Evolutionary conservation across 2,329 filamentous ascomycete species (phyloP), one percentile per base, ranked within the genome.

Genomic region (Trichoderma aggressivum): DNA sequence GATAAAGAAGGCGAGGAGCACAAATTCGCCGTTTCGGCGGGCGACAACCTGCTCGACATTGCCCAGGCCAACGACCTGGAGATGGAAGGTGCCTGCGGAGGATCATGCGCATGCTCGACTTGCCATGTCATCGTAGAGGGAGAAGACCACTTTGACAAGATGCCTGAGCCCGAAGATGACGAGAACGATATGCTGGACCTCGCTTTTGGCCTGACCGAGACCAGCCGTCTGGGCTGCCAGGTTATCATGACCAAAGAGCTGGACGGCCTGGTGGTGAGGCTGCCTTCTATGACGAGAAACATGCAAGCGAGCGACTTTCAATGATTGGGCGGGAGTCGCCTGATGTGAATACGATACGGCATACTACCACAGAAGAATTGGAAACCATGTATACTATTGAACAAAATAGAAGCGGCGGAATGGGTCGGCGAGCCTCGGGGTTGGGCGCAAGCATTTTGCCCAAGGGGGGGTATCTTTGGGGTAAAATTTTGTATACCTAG

Each of bases 51-150:
- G 68, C 87, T 99, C 69, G 95, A 98, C 78, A 95, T 99, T 78
- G 96, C 95, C 26, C 95, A 98, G 80, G 93, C 92, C 59, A 89
- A 98, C 81, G 95, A 98, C 78, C 85, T 99, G 55, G 96, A 99
- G 81, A 98, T 99, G 95, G 96, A 99, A 85, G 94, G 96, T 73
- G 96, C 96, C 14, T 99, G 96, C 79, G 96, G 96, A 75, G 96
- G 94, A 26, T 96, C 93, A 39, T 97, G 94, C 82, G 94, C 94
- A 69, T 97, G 94, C 84, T 96, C 92, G 71, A 97, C 94, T 7
- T 97, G 94, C 84, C 94, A 97, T 82, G 91, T 97, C 70, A 94
- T 97, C 73, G 92, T 97, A 47, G 82, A 88, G 71, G 89, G 92
- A 77, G 89, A 92, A 58, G 87, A 88, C 5, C 87, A 89, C 81